Evolutionary conservation across 2,329 filamentous ascomycete genomes (phyloP).

Genomic region (Chrysosporium queenslandicum): DNA sequence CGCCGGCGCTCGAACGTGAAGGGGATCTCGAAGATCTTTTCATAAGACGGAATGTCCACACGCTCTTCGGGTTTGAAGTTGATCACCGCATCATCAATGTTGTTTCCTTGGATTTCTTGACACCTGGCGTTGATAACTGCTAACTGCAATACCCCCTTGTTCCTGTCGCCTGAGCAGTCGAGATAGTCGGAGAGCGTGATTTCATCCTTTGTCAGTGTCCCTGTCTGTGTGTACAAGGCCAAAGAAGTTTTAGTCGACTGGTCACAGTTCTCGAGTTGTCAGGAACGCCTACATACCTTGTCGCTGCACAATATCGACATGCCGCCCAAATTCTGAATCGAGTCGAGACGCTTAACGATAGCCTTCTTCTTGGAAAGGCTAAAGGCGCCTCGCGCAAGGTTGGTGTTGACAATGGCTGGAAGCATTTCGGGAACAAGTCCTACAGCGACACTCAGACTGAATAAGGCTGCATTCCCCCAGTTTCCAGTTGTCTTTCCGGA

Average conservation of each 20-base stretch:
- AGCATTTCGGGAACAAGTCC: slow-evolving; percentile 9
- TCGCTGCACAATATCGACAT: slow-evolving; percentile 9
- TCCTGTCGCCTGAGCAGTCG: neutral
- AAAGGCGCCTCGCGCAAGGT: slow-evolving; percentile 3
- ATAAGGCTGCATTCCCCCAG: slow-evolving; percentile 7
- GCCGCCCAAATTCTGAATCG: slow-evolving; percentile 4
- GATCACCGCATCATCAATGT: neutral
- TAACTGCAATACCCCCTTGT: slow-evolving; percentile 1
- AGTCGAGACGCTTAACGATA: slow-evolving; percentile 8
- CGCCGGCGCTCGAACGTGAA: slow-evolving; percentile 3
- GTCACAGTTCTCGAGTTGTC: too few species aligned
- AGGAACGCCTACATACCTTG: neutral
- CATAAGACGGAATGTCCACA: neutral
- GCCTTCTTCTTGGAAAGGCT: slow-evolving; percentile 8
- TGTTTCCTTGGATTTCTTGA: slow-evolving; percentile 1
- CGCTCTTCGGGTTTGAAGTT: neutral
- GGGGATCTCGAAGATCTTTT: neutral
- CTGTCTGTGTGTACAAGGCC: slow-evolving; percentile 1
- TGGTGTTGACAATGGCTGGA: slow-evolving; percentile 7
- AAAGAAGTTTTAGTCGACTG: too few species aligned
- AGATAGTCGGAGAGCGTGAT: slow-evolving; percentile 4
- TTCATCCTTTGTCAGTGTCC: slow-evolving; percentile 3
- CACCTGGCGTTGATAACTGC: neutral
- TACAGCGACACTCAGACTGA: slow-evolving; percentile 8
- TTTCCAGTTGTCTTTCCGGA: slow-evolving; percentile 8